These are phyloP conservation scores for Penicillium soppii DNA, from an alignment of 495 filamentous ascomycete species.

Conservation along the genomic window DNA sequence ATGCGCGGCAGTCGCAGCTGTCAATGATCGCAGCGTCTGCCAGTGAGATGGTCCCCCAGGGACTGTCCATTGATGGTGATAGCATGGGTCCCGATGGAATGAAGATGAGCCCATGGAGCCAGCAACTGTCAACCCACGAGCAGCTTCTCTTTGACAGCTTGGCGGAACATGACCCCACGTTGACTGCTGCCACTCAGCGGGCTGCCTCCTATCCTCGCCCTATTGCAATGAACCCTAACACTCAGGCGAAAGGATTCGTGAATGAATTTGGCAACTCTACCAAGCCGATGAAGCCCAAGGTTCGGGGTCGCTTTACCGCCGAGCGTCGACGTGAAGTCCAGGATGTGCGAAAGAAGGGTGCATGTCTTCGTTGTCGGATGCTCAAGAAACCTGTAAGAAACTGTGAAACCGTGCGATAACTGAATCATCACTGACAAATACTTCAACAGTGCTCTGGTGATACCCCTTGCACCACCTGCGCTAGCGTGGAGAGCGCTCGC, in stretches of 20 bases:
- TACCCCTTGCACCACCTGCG: conserved; percentile 78
- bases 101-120: conserved; percentile 40
- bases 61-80: conserved; percentile 41
- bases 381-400: conserved; percentile 69
- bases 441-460: conserved; percentile 64
- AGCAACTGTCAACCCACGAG: conserved; percentile 43
- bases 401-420: not conserved
- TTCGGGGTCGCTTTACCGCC: conserved; percentile 67
- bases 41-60: conserved; percentile 49
- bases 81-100: conserved; percentile 31
- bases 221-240: conserved; percentile 55
- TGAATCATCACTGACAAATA: conserved; percentile 11
- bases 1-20: conserved; percentile 46
- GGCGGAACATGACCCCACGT: conserved; percentile 44
- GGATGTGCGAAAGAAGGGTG: conserved; percentile 74
- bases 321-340: conserved; percentile 74
- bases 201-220: conserved; percentile 51
- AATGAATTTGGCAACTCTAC: conserved; percentile 56
- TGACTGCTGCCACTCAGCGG: conserved; percentile 46
- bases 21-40: conserved; percentile 51
- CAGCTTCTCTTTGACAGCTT: conserved; percentile 48
- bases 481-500: conserved; percentile 71
- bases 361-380: conserved; percentile 84
- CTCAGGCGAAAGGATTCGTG: conserved; percentile 55
- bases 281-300: conserved; percentile 54